Base-by-base conservation (phyloP, 352 stramenopile species). In the Globisporangium viniferum region DNA sequence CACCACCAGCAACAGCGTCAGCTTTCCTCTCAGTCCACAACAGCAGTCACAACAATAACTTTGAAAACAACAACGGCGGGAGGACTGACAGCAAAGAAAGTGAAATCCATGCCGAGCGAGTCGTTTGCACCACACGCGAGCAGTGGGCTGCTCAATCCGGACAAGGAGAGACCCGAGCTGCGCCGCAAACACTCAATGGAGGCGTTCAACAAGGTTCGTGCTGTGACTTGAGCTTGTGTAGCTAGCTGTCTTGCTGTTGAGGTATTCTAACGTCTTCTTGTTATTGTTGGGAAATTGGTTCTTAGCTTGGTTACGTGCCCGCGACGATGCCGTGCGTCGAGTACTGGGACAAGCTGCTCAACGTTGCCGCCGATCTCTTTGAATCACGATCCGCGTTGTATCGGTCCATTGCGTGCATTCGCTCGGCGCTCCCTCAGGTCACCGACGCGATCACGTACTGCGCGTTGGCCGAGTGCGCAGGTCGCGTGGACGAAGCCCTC, bases 151-250 rank as follows among this genome's bases (percentile, higher is more conserved):
- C 65, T 92, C 18, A 86, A 74, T 0, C 77, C 82, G 5, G 72
- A 82, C 18, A 76, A 67, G 20, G 70, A 88, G 14, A 79, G 78
- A 2, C 74, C 81, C 0, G 82, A 91, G 20, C 56, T 88, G 31
- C 73, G 78, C 24, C 79, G 84, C 24, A 79, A 84, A n/a, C 78
- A 87, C 14, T 90, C 82, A 7, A 90, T 92, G 77, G 81, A 88
- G 15, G 69, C 76, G 5, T 83, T 77, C 77, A 74, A 74, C 18
- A 77, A 81, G 67, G 77, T 84, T 31, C 22, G 7, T 41, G n/a
- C 24, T 66, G 2, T 60, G 49, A 20, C 36, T 53, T 54, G 15
- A n/a, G 41, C 41, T 48, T 14, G 41, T 14, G 20, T 31, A 58
- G 24, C 9, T 31, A 58, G 24, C 9, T 14, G 44, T 3, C 44